Evolutionary conservation across 768 basidiomycete species (phyloP).

Genomic region (Rossbeevera mucosa): DNA sequence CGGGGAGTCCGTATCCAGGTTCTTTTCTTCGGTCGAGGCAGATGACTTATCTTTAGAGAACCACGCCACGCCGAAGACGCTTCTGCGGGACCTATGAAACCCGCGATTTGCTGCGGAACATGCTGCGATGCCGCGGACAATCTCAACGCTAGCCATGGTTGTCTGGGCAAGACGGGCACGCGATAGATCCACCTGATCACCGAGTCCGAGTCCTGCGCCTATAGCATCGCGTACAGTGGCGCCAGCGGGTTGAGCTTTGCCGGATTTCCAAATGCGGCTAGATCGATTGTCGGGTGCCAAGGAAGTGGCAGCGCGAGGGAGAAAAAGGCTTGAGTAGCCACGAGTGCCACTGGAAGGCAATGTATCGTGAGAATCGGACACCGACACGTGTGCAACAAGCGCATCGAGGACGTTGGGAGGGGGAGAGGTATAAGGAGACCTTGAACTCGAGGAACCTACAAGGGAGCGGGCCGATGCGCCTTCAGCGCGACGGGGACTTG

Average conservation of each 20-base stretch:
- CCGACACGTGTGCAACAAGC: conserved; percentile 29
- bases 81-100: conserved; percentile 18
- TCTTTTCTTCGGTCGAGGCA: conserved; percentile 10
- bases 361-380: conserved; percentile 21
- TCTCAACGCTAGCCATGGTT: conserved; percentile 85
- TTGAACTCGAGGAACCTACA: conserved; percentile 26
- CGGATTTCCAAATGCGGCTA: conserved; percentile 24
- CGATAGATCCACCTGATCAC: conserved; percentile 66
- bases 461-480: conserved; percentile 12
- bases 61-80: conserved; percentile 27
- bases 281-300: conserved; percentile 11
- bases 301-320: conserved; percentile 38
- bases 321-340: conserved; percentile 50
- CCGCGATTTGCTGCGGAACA: conserved; percentile 14
- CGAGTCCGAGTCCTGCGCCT: conserved; percentile 26
- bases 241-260: conserved; percentile 8
- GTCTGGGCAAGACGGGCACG: conserved; percentile 75
- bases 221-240: conserved; percentile 23
- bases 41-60: conserved; percentile 26
- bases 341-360: conserved; percentile 50
- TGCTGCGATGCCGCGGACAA: conserved; percentile 52
- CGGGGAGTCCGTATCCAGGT: conserved; percentile 25
- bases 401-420: conserved; percentile 30
- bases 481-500: conserved; percentile 9
- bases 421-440: conserved; percentile 28